Base-by-base conservation (phyloP, 129 eudicot species). In the Flaveria bidentis region DNA sequence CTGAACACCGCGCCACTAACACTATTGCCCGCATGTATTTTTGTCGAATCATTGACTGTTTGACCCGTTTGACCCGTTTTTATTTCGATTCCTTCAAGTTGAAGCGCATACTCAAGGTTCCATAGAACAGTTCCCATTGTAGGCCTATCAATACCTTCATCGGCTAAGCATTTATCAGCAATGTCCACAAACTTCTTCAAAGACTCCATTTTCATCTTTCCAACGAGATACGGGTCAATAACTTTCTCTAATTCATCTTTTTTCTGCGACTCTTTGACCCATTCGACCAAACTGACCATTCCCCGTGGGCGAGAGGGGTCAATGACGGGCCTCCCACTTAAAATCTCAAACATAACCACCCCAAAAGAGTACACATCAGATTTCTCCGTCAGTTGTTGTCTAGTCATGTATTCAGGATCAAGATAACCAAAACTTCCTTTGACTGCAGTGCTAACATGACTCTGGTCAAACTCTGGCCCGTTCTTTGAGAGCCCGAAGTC, bases 361-460 rank as follows among this genome's bases (percentile, higher is more conserved):
- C 96, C 96, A 70, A 89, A 87, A 2, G 96, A 89, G 50, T 89
- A 89, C 15, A 89, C 92, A 60, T 86, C 93, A 4, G 93, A 85
- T 79, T 88, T 88, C 11, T 83, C 93, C 1, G 88, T 88, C 77
- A 89, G 33, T 47, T 89, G 87, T 77, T 89, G 96, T 49, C 82
- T 76, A 25, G 76, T 85, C 85, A 89, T 73, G 69, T 89, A 89
- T 71, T 89, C 96, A 1, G 96, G 96, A 63, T 89, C 96, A 53
- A 89, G 82, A 74, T 88, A 86, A 47, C 90, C 93, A 25, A 88
- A 88, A 73, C 93, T 88, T 78, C 96, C 96, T 83, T 89, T 89
- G 49, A 89, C 96, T 20, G 89, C 92, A 2, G 96, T 89, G 55
- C 89, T 87, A 51, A 89, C 96, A 76, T 89, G 92, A 33, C 84